Conservation (phyloP, 129 eudicot species). For the Pittosporum tobira region DNA sequence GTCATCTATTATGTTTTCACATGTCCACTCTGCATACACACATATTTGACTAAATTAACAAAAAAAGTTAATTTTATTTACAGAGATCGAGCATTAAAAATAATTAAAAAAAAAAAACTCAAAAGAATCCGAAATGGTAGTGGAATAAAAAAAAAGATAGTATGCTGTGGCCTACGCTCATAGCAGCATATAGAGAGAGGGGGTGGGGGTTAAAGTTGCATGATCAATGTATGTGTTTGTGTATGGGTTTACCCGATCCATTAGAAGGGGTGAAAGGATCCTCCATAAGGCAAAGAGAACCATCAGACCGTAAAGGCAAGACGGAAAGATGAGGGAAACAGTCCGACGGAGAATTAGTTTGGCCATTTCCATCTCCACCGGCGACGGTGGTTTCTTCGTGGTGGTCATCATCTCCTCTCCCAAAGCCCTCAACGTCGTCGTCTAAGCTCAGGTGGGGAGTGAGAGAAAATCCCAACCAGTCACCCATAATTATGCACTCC, state of each 20-base stretch:
- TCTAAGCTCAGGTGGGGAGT: slow-evolving; percentile 33
- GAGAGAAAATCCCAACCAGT: slow-evolving; percentile 72
- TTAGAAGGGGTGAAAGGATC: background rate
- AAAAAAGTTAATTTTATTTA: no score
- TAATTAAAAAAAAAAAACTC: no score
- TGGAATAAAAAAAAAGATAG: no score
- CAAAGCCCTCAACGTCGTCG: slow-evolving; percentile 8
- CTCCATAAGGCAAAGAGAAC: slow-evolving; percentile 18
- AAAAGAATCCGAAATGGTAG: no score
- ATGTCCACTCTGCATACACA: slow-evolving; percentile 37
- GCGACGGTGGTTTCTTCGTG: background rate
- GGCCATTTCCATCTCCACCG: background rate
- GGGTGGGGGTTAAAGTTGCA: no score
- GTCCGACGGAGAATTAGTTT: slow-evolving; percentile 10
- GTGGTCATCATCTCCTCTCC: slow-evolving; percentile 1
- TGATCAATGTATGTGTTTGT: no score
- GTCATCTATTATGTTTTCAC: slow-evolving; percentile 22
- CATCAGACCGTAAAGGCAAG: slow-evolving; percentile 25
- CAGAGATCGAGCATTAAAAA: no score
- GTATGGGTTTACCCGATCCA: no score
- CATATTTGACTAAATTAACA: background rate
- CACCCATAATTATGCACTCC: slow-evolving; percentile 17
- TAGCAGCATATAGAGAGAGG: no score
- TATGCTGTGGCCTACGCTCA: no score
- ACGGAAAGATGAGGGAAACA: background rate